Conservation (phyloP, 2,329 filamentous ascomycete genomes). For the Colletotrichum somersetense region DNA sequence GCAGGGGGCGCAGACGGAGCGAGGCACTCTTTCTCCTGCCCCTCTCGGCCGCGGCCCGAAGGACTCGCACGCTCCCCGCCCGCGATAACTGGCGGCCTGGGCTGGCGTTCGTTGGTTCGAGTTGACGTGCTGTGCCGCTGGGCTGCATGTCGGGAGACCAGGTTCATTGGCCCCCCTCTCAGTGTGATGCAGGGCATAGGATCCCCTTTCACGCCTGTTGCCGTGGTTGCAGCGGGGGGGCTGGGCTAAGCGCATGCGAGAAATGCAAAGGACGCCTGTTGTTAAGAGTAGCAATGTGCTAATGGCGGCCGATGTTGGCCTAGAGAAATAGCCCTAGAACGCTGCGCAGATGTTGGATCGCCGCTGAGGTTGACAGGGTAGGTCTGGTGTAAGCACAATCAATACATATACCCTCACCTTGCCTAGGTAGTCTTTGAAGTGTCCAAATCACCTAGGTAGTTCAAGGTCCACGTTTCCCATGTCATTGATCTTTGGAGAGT, state of each 20-base stretch:
- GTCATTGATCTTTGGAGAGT: background rate
- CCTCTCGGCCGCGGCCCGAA: slow-evolving; percentile 21
- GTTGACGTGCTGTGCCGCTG: slow-evolving; percentile 23
- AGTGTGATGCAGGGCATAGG: slow-evolving; percentile 18
- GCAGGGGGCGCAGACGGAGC: background rate
- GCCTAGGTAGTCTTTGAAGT: background rate
- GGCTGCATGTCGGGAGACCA: slow-evolving; percentile 30
- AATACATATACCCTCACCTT: background rate
- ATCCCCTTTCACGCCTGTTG: background rate
- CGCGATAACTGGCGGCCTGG: slow-evolving; percentile 9
- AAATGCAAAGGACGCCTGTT: background rate
- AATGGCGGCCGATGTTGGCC: no score
- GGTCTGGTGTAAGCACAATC: background rate
- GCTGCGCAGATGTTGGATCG: background rate
- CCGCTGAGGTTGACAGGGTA: background rate
- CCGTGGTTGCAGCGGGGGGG: background rate
- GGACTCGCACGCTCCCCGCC: background rate
- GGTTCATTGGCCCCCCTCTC: background rate
- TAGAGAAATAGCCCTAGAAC: background rate
- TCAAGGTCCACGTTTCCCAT: background rate
- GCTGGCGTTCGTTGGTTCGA: slow-evolving; percentile 20
- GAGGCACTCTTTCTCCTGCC: slow-evolving; percentile 1
- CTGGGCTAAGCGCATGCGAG: background rate
- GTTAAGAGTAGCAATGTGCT: background rate
- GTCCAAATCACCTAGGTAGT: background rate